Evolutionary conservation across 192 early-diverging fungal genomes (phyloP), one percentile per base, ranked within the genome.

Genomic region (Irineochytrium annulatum): DNA sequence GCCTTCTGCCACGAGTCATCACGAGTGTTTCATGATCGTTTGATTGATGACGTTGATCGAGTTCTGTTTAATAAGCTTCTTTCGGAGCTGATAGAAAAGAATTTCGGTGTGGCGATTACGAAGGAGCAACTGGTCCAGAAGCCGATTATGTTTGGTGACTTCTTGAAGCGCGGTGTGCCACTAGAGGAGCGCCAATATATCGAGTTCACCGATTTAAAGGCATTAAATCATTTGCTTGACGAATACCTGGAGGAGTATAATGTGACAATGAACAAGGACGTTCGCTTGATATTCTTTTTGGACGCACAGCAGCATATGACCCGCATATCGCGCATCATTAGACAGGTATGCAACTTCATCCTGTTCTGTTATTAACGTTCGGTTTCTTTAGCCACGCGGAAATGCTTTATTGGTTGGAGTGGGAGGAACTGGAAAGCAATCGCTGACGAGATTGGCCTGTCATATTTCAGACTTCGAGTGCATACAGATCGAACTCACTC

Each of bases 221-320:
- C 64, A 16, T 68, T 83, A 69, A 83, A 73, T 41, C 73, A 61
- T 16, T 49, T 83, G 0, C 57, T 83, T 20, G 81, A 83, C 62
- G 81, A 83, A 52, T 83, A 83, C 49, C 68, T 83, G n/a, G 82
- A 84, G 63, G 82, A 84, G 55, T 84, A 77, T 62, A 84, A 84
- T 52, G 82, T 84, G 3, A 84, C 79, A 14, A 65, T 75, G 34
- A 80, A 69, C 68, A 79, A 83, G 59, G 78, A 83, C 35, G 60
- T 77, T 17, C 34, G 81, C 2, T 65, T 83, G 24, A 83, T 83
- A 14, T 83, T 83, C 63, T 83, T 83, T 46, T 72, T 78, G 71
- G 81, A 83, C 49, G 81, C 81, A 28, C 74, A 79, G 52, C 81
- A 83, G 52, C 81, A 83, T 53, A 77, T 83, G 26, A 70, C 71